phyloP scores from a whole-genome alignment of 2,329 filamentous ascomycete genomes.

The Davidsoniella virescens region DNA sequence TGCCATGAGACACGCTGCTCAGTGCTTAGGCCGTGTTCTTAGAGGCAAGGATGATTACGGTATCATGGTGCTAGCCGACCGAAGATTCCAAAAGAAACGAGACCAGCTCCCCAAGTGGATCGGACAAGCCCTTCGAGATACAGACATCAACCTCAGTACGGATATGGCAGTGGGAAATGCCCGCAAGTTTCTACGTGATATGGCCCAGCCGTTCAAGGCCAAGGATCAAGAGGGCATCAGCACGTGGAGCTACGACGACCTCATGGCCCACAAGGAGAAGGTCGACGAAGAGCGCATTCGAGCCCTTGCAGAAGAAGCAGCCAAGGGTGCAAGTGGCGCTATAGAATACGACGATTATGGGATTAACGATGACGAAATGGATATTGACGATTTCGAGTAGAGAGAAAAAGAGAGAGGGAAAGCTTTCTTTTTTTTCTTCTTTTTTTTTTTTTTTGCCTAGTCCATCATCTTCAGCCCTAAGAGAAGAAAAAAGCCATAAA shows the following conservation, averaged over 20 bases:
- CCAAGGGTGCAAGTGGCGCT: slow-evolving; percentile 12
- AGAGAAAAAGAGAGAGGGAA: neutral
- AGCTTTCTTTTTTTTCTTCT: neutral
- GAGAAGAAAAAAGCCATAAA: neutral
- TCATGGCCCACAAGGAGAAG: slow-evolving; percentile 64
- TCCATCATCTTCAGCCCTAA: neutral
- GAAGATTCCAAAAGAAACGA: slow-evolving; percentile 83
- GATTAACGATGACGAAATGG: slow-evolving; percentile 37
- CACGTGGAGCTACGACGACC: slow-evolving; percentile 71
- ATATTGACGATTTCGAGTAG: slow-evolving; percentile 22
- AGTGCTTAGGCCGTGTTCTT: slow-evolving; percentile 86
- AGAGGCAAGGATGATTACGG: slow-evolving; percentile 97
- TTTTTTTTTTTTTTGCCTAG: neutral
- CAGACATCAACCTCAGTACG: slow-evolving; percentile 78
- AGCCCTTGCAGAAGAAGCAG: slow-evolving; percentile 36
- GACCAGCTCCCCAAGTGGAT: slow-evolving; percentile 94
- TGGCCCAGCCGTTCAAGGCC: slow-evolving; percentile 77
- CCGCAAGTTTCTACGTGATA: slow-evolving; percentile 74
- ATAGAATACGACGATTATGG: slow-evolving; percentile 30
- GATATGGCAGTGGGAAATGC: slow-evolving; percentile 87
- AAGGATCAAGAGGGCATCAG: slow-evolving; percentile 83
- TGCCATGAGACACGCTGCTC: slow-evolving; percentile 96
- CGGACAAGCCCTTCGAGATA: slow-evolving; percentile 67
- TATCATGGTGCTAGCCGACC: slow-evolving; percentile 97
- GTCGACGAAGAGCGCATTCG: slow-evolving; percentile 51